These are phyloP conservation scores for Microbotryum silenes-acaulis DNA, from an alignment of 1,284 basidiomycete species.

Conservation along the genomic window DNA sequence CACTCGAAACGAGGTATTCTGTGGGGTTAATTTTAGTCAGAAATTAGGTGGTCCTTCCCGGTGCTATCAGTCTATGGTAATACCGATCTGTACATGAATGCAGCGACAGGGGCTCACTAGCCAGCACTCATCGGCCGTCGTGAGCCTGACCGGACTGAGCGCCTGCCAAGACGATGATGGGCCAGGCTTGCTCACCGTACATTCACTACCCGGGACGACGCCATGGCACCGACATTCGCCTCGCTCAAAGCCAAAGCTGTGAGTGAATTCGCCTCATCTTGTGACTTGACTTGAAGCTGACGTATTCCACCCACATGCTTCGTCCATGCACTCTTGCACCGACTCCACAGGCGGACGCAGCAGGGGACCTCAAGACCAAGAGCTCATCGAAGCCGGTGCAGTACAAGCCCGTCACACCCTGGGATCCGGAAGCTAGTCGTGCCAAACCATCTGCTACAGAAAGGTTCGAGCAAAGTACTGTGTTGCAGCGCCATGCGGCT, in stretches of 20 bases:
- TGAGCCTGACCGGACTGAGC: too few species aligned
- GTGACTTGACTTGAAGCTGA: background rate
- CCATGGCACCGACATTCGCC: background rate
- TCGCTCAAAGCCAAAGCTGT: constrained; percentile 4
- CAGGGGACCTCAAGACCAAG: background rate
- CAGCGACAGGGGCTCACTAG: too few species aligned
- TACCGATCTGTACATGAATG: too few species aligned
- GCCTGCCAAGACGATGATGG: too few species aligned
- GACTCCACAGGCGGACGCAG: background rate
- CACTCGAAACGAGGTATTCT: background rate
- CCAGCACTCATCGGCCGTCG: too few species aligned
- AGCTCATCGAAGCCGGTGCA: background rate
- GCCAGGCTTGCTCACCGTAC: constrained; percentile 1
- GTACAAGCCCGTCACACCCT: background rate
- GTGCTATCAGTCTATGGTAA: too few species aligned
- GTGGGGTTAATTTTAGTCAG: too few species aligned
- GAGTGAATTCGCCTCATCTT: background rate
- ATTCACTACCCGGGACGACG: background rate
- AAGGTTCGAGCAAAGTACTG: background rate
- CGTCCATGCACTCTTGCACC: background rate
- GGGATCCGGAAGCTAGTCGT: background rate
- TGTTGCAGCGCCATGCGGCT: background rate
- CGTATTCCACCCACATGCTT: background rate
- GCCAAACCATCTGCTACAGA: background rate
- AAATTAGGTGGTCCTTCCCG: too few species aligned